These are phyloP conservation scores for Gastrolobium villosum DNA, from an alignment of 306 rosid genomes.

Conservation along the genomic window DNA sequence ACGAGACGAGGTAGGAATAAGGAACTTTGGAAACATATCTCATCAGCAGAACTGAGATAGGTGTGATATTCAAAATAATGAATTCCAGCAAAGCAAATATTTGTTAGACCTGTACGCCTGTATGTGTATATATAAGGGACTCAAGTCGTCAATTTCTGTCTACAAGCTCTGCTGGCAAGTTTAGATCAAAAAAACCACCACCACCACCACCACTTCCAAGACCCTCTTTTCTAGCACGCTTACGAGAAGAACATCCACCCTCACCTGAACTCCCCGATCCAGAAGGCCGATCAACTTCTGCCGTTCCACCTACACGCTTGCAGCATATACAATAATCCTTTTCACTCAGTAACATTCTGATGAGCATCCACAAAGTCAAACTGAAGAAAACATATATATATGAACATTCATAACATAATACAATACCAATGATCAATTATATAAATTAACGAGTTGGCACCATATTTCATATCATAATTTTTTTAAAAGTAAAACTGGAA, in stretches of 20 bases:
- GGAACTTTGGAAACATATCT: constrained; percentile 45
- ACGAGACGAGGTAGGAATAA: constrained; percentile 29
- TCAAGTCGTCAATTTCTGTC: constrained; percentile 70
- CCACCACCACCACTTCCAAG: constrained; percentile 51
- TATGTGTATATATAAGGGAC: constrained; percentile 40
- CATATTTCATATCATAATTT: neutral
- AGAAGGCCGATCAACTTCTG: constrained; percentile 68
- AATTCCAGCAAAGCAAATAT: constrained; percentile 57
- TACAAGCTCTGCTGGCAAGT: constrained; percentile 89
- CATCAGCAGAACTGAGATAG: constrained; percentile 19
- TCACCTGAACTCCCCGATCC: constrained; percentile 85
- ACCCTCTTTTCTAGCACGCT: constrained; percentile 82
- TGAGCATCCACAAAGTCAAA: constrained; percentile 54
- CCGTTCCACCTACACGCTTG: constrained; percentile 71
- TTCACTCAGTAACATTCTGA: constrained; percentile 58
- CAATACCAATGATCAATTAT: constrained; percentile 16
- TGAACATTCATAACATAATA: constrained; percentile 44
- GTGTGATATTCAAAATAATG: constrained; percentile 50
- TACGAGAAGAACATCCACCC: constrained; percentile 66
- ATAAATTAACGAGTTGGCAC: constrained; percentile 27
- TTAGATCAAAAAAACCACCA: constrained; percentile 83
- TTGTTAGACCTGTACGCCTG: constrained; percentile 79
- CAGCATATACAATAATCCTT: constrained; percentile 61
- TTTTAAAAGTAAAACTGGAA: constrained; percentile 14
- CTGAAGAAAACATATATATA: constrained; percentile 51